These are phyloP conservation scores for Bryoglossum gracile DNA, from an alignment of 495 filamentous ascomycete genomes.

Conservation along the genomic window DNA sequence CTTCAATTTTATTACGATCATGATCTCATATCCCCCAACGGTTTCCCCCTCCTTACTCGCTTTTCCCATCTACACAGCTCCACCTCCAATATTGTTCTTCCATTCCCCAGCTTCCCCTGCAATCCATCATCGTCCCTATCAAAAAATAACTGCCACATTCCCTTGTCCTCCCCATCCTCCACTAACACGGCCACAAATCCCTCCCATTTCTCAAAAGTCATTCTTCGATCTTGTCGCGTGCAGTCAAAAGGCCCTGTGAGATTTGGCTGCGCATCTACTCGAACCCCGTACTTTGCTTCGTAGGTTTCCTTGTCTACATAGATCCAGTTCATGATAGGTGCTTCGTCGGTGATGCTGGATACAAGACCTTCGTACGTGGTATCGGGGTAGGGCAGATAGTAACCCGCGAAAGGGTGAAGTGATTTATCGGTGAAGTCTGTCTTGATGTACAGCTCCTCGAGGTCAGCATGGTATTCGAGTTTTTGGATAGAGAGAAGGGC, in stretches of 20 bases:
- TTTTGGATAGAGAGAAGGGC: conserved; percentile 7
- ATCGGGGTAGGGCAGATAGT: conserved; percentile 51
- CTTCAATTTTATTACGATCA: neutral
- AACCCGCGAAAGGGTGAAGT: conserved; percentile 47
- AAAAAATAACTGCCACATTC: conserved; percentile 39
- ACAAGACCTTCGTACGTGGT: conserved; percentile 48
- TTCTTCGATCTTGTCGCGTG: conserved; percentile 43
- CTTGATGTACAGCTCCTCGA: neutral
- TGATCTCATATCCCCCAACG: conserved; percentile 9
- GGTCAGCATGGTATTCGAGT: conserved; percentile 29
- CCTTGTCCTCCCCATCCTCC: conserved; percentile 20
- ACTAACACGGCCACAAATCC: conserved; percentile 40
- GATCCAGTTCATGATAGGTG: conserved; percentile 57
- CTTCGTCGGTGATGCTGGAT: conserved; percentile 47
- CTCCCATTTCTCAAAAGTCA: conserved; percentile 46
- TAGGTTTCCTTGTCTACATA: conserved; percentile 48
- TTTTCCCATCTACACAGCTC: conserved; percentile 34
- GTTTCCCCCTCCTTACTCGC: conserved; percentile 29
- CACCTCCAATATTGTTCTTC: conserved; percentile 30
- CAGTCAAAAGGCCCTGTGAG: conserved; percentile 50
- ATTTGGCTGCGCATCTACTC: conserved; percentile 36
- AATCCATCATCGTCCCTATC: conserved; percentile 39
- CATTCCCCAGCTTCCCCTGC: conserved; percentile 28
- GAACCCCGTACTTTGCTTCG: conserved; percentile 44
- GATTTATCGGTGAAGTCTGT: neutral